Percentiles rank a stretch among this genome's conserved stretches.
phyloP scores from a whole-genome alignment of 164 flowering plant genomes.

The Nelumbo lutea region DNA sequence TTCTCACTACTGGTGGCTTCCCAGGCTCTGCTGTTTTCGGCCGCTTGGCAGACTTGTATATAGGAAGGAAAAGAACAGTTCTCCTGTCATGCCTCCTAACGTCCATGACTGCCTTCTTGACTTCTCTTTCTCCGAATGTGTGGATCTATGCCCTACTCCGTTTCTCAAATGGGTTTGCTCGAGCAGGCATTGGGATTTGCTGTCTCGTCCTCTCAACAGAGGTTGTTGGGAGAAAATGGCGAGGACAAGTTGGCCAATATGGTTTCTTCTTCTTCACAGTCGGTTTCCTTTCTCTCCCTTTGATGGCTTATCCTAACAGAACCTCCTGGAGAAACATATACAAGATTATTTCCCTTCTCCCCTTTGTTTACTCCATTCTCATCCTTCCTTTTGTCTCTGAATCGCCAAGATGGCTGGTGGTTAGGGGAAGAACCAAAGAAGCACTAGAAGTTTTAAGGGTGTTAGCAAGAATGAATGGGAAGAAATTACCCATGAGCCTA shows the following conservation, averaged over 20 bases:
- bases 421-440: slow-evolving; percentile 41
- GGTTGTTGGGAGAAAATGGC: slow-evolving; percentile 55
- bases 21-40: slow-evolving; percentile 57
- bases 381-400: slow-evolving; percentile 48
- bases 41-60: slow-evolving; percentile 36
- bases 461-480: slow-evolving; percentile 47
- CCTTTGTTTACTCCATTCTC: slow-evolving; percentile 37
- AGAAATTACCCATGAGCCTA: slow-evolving; percentile 36
- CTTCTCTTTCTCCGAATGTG: slow-evolving; percentile 52
- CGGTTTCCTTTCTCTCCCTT: slow-evolving; percentile 60
- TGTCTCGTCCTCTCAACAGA: slow-evolving; percentile 64
- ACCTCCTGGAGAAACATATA: slow-evolving; percentile 46
- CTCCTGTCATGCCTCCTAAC: slow-evolving; percentile 47
- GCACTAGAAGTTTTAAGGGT: slow-evolving; percentile 36
- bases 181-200: slow-evolving; percentile 59
- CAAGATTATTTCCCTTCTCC: slow-evolving; percentile 37
- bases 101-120: slow-evolving; percentile 38
- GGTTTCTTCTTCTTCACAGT: slow-evolving; percentile 64
- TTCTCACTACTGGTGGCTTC: too few relatives aligned
- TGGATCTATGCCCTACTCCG: slow-evolving; percentile 55
- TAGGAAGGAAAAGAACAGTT: slow-evolving; percentile 56
- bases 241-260: slow-evolving; percentile 62
- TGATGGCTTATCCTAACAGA: slow-evolving; percentile 47
- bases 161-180: slow-evolving; percentile 46
- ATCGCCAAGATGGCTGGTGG: slow-evolving; percentile 61